Evolutionary conservation across 495 filamentous ascomycete species (phyloP).

Genomic region (Aspergillus avenaceus): DNA sequence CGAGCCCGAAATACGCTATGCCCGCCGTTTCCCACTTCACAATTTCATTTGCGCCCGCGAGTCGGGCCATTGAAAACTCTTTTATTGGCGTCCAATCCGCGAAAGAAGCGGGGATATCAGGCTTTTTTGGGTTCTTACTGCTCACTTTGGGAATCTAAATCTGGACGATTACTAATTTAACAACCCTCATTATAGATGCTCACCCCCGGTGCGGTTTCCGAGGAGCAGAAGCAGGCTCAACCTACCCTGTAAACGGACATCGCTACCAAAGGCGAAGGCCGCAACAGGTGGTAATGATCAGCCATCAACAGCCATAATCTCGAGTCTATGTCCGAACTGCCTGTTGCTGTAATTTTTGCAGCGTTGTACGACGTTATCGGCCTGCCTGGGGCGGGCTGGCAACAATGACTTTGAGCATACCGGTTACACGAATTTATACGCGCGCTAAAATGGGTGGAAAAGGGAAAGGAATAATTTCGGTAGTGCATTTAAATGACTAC

Average conservation of each 20-base stretch:
- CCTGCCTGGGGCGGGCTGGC: constrained; percentile 10
- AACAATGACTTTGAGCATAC: not conserved
- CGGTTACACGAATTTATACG: not conserved
- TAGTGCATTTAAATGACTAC: not conserved
- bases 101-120: no score
- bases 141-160: not conserved
- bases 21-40: not conserved
- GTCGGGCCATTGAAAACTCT: constrained; percentile 9
- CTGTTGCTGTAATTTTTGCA: constrained; percentile 2
- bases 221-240: constrained; percentile 36
- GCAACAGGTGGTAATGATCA: constrained; percentile 12
- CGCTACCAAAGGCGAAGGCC: constrained; percentile 17
- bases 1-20: not conserved
- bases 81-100: constrained; percentile 1
- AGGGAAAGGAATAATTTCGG: not conserved
- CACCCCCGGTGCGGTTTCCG: constrained; percentile 33
- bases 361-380: constrained; percentile 1
- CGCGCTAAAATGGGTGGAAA: not conserved
- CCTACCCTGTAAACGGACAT: constrained; percentile 39
- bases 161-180: constrained; percentile 9
- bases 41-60: not conserved
- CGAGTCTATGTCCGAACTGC: constrained; percentile 3
- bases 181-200: constrained; percentile 35
- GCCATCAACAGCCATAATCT: constrained; percentile 6
- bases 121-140: no score